Base-by-base conservation (phyloP, 768 basidiomycete genomes). In the Termitomyces sp. region DNA sequence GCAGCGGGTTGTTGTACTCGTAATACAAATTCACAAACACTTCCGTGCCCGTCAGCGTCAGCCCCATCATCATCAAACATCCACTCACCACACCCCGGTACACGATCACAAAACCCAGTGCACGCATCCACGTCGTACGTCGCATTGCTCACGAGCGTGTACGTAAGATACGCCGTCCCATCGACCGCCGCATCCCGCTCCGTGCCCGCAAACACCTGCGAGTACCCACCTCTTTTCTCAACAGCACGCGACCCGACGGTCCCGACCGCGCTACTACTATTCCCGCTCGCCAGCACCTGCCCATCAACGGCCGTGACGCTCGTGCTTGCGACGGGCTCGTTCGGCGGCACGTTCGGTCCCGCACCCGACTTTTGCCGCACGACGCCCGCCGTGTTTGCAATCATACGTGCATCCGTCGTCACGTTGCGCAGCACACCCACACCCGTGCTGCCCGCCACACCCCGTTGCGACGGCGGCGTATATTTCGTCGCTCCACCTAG, bases 21-120 rank as follows among this genome's bases (percentile, higher is more conserved):
- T 81, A 79, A 55, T 72, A 81, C 23, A 81, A 54, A 59, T 81
- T 81, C 12, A 70, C 78, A 57, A 79, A 79, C 5, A 77, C 79
- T 43, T 9, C 35, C 30, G 52, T 28, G 28, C 28, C 5, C 8
- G 28, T 28, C 28, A 28, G 28, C 28, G 28, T 28, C 28, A 28
- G 28, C 28, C 3, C 8, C 28, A 28, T 3, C 28, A 28, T 28
- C 28, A 28, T 28, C 28, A 28, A 28, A 28, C 8, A 28, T 23
- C 1, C 1, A 70, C 74, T 41, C 64, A 79, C 79, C 78, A 65
- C 79, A 81, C 8, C 60, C 65, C 0, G 69, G 50, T 16, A 75
- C 68, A 2, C 63, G 58, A 40, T 70, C 67, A 53, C 78, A 79
- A 59, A 72, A 79, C 2, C 61, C 62, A 34, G 77, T 68, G 63